A percentile compares a stretch with the other conserved stretches of the same genome.
These are phyloP conservation scores for Taxillus chinensis DNA, from an alignment of 164 flowering plant genomes.

Conservation along the genomic window DNA sequence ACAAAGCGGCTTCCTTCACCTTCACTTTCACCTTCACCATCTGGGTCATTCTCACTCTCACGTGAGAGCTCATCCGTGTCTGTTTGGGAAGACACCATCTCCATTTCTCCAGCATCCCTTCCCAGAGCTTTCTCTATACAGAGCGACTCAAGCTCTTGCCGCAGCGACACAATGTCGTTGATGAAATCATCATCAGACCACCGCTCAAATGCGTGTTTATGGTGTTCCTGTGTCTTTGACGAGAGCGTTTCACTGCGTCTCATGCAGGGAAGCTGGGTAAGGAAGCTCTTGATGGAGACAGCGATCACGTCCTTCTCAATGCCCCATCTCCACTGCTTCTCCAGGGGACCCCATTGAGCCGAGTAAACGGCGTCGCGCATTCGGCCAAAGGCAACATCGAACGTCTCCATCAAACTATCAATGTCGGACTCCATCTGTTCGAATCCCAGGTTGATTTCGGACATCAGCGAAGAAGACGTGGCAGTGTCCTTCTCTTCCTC, in stretches of 20 bases:
- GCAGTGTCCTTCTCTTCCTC: neutral
- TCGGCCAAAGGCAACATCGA: conserved; percentile 54
- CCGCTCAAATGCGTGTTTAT: neutral
- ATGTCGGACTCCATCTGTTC: conserved; percentile 49
- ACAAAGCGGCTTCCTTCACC: conserved; percentile 25
- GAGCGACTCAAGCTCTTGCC: conserved; percentile 27
- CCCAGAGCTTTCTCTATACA: neutral
- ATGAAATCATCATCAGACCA: conserved; percentile 22
- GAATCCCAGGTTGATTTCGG: neutral
- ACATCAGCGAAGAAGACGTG: neutral
- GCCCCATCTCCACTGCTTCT: conserved; percentile 46
- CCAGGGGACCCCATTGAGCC: conserved; percentile 39
- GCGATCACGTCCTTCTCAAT: conserved; percentile 39
- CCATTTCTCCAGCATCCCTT: neutral
- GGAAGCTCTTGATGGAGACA: conserved; percentile 27
- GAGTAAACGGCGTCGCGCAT: conserved; percentile 42
- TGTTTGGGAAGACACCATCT: neutral
- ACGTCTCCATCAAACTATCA: conserved; percentile 46
- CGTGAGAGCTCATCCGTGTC: conserved; percentile 8
- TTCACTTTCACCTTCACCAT: conserved; percentile 8
- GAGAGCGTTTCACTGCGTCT: conserved; percentile 3
- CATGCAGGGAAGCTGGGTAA: conserved; percentile 23
- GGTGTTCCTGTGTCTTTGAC: conserved; percentile 4
- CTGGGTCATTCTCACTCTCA: conserved; percentile 1
- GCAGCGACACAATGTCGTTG: conserved; percentile 28